These are phyloP conservation scores for Fusarium concolor DNA, from an alignment of 2,329 filamentous ascomycete species.

Conservation along the genomic window DNA sequence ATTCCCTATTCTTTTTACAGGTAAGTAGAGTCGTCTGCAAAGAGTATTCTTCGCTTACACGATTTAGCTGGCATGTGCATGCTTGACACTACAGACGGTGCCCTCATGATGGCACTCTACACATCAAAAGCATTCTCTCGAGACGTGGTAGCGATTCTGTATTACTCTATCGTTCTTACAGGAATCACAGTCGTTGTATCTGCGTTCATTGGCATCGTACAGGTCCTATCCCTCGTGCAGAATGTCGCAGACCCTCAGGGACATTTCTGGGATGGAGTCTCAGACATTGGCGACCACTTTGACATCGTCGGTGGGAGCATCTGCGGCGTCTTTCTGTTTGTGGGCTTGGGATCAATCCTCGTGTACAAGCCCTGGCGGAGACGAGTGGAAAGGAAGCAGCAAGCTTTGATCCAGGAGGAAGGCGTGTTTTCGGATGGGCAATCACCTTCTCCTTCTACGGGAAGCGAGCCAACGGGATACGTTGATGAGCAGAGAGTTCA, in stretches of 20 bases:
- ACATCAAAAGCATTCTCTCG: conserved; percentile 81
- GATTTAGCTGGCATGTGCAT: conserved; percentile 87
- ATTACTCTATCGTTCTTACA: conserved; percentile 92
- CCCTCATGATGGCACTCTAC: conserved; percentile 95
- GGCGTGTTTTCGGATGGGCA: conserved; percentile 19
- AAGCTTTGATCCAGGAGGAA: conserved; percentile 23
- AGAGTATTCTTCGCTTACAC: not conserved
- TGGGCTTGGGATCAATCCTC: conserved; percentile 78
- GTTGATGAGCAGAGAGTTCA: not conserved
- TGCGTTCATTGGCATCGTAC: conserved; percentile 85
- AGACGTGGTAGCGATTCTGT: conserved; percentile 89
- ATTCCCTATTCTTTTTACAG: conserved; percentile 89
- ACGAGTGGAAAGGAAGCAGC: conserved; percentile 51
- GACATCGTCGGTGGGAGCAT: conserved; percentile 89
- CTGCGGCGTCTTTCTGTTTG: conserved; percentile 84
- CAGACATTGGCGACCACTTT: conserved; percentile 80
- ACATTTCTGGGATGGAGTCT: conserved; percentile 91
- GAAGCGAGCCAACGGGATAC: not conserved
- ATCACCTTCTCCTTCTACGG: conserved; percentile 7
- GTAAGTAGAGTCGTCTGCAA: conserved; percentile 55
- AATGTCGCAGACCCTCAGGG: conserved; percentile 80
- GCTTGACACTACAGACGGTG: conserved; percentile 91
- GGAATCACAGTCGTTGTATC: conserved; percentile 86
- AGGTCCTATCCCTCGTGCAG: conserved; percentile 81
- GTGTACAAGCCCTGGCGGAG: conserved; percentile 83